Evolutionary conservation across 305 asterid genomes (phyloP).

Genomic region (Fraxinus dipetala): DNA sequence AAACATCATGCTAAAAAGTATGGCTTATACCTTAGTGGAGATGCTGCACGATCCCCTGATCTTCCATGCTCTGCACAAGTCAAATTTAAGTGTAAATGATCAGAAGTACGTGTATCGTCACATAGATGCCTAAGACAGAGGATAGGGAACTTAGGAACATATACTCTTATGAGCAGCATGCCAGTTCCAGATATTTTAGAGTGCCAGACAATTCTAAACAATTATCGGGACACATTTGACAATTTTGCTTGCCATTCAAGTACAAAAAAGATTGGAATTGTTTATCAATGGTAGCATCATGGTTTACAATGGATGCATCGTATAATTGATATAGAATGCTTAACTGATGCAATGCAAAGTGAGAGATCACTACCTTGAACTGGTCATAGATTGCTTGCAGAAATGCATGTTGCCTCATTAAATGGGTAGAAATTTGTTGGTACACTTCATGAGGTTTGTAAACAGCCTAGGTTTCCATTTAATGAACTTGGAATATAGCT

Average conservation of each 20-base stretch:
- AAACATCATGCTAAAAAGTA: constrained; percentile 12
- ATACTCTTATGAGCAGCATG: constrained; percentile 7
- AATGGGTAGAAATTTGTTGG: background rate
- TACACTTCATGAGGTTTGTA: background rate
- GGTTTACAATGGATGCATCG: background rate
- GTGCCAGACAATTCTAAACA: background rate
- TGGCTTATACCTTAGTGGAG: constrained; percentile 63
- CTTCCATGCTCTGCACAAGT: constrained; percentile 43
- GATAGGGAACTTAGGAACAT: constrained; percentile 8
- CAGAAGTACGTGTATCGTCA: constrained; percentile 5
- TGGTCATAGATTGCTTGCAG: background rate
- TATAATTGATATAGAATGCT: background rate
- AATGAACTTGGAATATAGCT: background rate
- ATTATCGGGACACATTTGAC: constrained; percentile 3
- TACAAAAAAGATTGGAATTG: background rate
- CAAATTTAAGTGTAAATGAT: constrained; percentile 24
- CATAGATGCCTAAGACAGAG: constrained; percentile 1
- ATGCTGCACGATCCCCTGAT: constrained; percentile 41
- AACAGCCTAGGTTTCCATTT: constrained; percentile 8
- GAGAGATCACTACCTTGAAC: background rate
- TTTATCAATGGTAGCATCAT: background rate
- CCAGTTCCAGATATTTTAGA: constrained; percentile 1
- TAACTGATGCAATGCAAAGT: background rate
- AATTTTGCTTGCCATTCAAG: constrained; percentile 1
- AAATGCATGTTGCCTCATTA: background rate